Base-by-base conservation (phyloP, 331 rosid genomes). In the Quercus phellos region DNA sequence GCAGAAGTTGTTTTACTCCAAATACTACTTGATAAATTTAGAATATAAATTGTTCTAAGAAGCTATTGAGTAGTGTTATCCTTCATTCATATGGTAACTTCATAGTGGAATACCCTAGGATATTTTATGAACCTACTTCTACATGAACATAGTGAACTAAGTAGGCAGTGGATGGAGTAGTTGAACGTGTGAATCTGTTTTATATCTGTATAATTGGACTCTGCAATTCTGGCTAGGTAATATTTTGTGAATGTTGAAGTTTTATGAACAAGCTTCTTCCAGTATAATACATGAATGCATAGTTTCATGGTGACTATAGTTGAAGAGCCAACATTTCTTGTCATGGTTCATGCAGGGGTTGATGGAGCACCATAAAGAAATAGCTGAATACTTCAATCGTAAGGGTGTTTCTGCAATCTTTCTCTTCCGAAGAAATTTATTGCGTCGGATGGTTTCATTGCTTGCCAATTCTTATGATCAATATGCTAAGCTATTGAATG, bases 401-500 rank as follows among this genome's bases (percentile, higher is more conserved):
- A 90, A 88, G 80, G 89, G 90, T 4, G 91, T 94, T 78, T 90
- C 97, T 75, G 88, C 88, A 55, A 91, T 94, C 79, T 92, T 94
- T 88, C 91, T 94, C 78, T 92, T 91, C 70, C 89, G 99, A 68
- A 89, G 90, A 87, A 94, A 94, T 86, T 79, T 92, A 54, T 80
- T 94, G 66, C 88, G 98, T 12, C 85, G 99, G 82, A 86, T 91
- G 86, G 97, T 92, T 76, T 94, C 99, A 1, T 76, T 90, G 80
- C 91, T 88, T 51, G 99, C 99, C 58, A 94, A 94, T 89, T 92
- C 99, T 9, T 94, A 91, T 77, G 99, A 94, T 64, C 93, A 96
- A 56, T 74, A 87, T 72, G 99, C 99, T 21, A 94, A 92, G 89
- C 87, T 88, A 76, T 86, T 94, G 90, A 92, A 94, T 70, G 99